phyloP scores from a whole-genome alignment of 2,329 filamentous ascomycete genomes.

The Cadophora sp. region DNA sequence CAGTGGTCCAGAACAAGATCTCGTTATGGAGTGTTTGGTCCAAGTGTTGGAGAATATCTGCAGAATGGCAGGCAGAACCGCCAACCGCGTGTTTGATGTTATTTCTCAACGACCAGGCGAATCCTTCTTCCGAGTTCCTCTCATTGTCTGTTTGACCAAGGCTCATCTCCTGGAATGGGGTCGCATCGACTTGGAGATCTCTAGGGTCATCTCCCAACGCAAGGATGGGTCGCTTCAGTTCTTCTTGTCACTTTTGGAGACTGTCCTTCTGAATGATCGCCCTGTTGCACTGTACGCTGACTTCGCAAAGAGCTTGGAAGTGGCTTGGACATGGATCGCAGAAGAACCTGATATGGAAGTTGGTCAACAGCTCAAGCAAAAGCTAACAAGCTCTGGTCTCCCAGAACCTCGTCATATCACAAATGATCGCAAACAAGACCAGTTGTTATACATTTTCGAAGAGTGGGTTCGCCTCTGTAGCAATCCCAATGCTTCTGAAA shows the following conservation, averaged over 20 bases:
- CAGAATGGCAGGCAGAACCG: constrained; percentile 59
- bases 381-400: constrained; percentile 60
- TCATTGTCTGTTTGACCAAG: constrained; percentile 62
- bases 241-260: constrained; percentile 79
- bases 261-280: constrained; percentile 78
- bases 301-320: constrained; percentile 82
- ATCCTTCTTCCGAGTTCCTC: constrained; percentile 61
- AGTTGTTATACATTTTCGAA: constrained; percentile 93
- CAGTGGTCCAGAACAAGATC: constrained; percentile 54
- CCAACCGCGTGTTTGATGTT: constrained; percentile 60
- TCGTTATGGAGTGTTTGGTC: constrained; percentile 66
- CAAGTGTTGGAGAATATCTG: constrained; percentile 66
- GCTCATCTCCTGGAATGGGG: constrained; percentile 69
- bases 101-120: constrained; percentile 64
- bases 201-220: constrained; percentile 73
- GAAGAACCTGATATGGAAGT: constrained; percentile 72
- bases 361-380: constrained; percentile 75
- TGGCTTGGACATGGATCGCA: constrained; percentile 79
- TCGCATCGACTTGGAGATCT: constrained; percentile 73
- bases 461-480: constrained; percentile 90
- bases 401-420: constrained; percentile 59
- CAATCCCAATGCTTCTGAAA: constrained; percentile 77
- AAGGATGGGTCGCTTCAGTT: constrained; percentile 79
- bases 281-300: constrained; percentile 83
- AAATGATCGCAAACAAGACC: constrained; percentile 73